Percentiles rank a stretch among this genome's conserved stretches.
Conservation (phyloP, 2,329 filamentous ascomycete genomes). For the Apiospora malaysiana region DNA sequence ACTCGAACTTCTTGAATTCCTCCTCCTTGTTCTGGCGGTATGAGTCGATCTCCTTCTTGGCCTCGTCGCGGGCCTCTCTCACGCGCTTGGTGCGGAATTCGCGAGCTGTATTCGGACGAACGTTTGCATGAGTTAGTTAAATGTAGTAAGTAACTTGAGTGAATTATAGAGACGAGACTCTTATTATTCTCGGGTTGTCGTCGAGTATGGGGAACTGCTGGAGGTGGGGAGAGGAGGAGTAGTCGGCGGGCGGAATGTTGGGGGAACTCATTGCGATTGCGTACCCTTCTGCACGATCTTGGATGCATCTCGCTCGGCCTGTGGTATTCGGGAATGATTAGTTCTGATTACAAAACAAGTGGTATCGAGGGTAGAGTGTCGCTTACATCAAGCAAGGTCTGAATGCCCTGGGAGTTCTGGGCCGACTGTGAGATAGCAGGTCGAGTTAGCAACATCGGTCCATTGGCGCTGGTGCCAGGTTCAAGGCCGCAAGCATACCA, state of each 20-base stretch:
- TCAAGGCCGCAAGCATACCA: slow-evolving; percentile 2
- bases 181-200: not conserved
- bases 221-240: slow-evolving; percentile 6
- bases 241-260: not conserved
- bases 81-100: slow-evolving; percentile 88
- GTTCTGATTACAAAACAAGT: slow-evolving; percentile 30
- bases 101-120: slow-evolving; percentile 35
- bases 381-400: slow-evolving; percentile 94
- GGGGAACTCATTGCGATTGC: slow-evolving; percentile 28
- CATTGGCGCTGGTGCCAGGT: not conserved
- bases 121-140: slow-evolving; percentile 16
- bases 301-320: slow-evolving; percentile 98
- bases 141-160: not conserved
- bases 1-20: slow-evolving; percentile 94
- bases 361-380: slow-evolving; percentile 39
- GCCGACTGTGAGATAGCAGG: slow-evolving; percentile 71
- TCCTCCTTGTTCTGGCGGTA: slow-evolving; percentile 90
- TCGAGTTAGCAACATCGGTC: slow-evolving; percentile 22
- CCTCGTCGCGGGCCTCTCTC: slow-evolving; percentile 94
- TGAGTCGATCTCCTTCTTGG: slow-evolving; percentile 96
- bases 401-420: slow-evolving; percentile 97
- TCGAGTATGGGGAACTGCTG: slow-evolving; percentile 28
- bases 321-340: slow-evolving; percentile 39
- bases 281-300: slow-evolving; percentile 98
- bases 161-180: too few relatives aligned